Conservation (phyloP, 2,329 filamentous ascomycete species). For the Xylaria hypoxylon region DNA sequence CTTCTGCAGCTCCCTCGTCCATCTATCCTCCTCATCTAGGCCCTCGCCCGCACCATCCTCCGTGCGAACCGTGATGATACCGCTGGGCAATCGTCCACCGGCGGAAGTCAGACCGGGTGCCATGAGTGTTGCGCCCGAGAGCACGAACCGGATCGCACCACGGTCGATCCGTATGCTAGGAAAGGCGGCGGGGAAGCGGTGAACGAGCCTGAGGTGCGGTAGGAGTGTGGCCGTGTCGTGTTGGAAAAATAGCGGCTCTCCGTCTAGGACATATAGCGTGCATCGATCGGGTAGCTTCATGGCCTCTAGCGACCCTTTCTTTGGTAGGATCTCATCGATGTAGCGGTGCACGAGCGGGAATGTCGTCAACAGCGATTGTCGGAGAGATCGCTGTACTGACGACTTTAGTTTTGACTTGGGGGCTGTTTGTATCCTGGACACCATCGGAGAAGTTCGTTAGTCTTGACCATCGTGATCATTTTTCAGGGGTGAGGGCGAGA, state of each 20-base stretch:
- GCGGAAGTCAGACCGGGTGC: slow-evolving; percentile 88
- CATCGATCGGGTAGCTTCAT: slow-evolving; percentile 94
- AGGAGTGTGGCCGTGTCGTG: slow-evolving; percentile 79
- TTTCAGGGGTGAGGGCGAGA: not conserved
- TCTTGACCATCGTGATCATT: not conserved
- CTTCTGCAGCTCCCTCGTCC: slow-evolving; percentile 76
- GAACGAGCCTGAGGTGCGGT: slow-evolving; percentile 89
- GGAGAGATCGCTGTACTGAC: slow-evolving; percentile 88
- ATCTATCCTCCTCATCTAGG: slow-evolving; percentile 56
- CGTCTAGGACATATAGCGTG: slow-evolving; percentile 85
- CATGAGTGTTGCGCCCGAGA: slow-evolving; percentile 95
- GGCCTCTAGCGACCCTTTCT: slow-evolving; percentile 89
- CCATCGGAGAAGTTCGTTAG: slow-evolving; percentile 7
- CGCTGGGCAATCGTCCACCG: slow-evolving; percentile 81
- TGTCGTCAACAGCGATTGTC: slow-evolving; percentile 81
- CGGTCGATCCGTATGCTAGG: slow-evolving; percentile 90
- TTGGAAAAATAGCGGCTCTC: slow-evolving; percentile 90
- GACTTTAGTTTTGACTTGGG: slow-evolving; percentile 98
- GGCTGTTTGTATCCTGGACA: slow-evolving; percentile 74
- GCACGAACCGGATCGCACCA: slow-evolving; percentile 95
- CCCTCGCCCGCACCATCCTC: slow-evolving; percentile 47
- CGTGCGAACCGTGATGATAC: slow-evolving; percentile 43
- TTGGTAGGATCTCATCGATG: slow-evolving; percentile 95
- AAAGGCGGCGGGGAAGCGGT: slow-evolving; percentile 88
- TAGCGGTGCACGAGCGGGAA: slow-evolving; percentile 88